A percentile compares a stretch with the other conserved stretches of the same genome.
Evolutionary conservation across 2,329 filamentous ascomycete genomes (phyloP).

Genomic region (Venturia oleaginea): DNA sequence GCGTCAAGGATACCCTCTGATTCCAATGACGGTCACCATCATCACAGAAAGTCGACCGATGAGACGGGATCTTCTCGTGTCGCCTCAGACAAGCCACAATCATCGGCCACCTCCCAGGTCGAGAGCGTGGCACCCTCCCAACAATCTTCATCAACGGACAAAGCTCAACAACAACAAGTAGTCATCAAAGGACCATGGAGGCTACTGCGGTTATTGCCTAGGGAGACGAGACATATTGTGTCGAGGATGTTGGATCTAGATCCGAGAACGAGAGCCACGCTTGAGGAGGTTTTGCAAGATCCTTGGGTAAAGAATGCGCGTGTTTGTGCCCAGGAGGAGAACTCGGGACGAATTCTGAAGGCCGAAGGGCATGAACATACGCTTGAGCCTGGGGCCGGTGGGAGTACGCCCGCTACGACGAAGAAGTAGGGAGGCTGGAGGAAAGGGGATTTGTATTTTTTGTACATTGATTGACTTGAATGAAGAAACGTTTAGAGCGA

Average conservation of each 20-base stretch:
- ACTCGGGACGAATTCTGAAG: constrained; percentile 61
- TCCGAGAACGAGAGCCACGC: constrained; percentile 70
- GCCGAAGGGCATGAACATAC: constrained; percentile 76
- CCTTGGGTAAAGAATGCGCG: constrained; percentile 57
- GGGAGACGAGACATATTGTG: constrained; percentile 84
- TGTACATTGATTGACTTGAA: not conserved
- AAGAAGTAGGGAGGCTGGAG: not conserved
- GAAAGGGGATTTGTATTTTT: not conserved
- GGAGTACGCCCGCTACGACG: not conserved
- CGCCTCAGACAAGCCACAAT: not conserved
- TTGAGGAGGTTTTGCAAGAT: constrained; percentile 79
- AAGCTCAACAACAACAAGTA: constrained; percentile 24
- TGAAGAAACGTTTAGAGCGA: not conserved
- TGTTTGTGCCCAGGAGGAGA: constrained; percentile 43
- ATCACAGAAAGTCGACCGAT: constrained; percentile 1
- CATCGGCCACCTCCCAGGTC: not conserved
- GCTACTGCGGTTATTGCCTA: constrained; percentile 73
- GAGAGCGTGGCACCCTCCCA: constrained; percentile 15
- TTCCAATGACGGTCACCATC: constrained; percentile 19
- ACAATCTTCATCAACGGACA: constrained; percentile 42
- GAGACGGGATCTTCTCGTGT: not conserved
- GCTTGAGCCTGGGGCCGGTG: constrained; percentile 53
- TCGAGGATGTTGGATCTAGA: constrained; percentile 87
- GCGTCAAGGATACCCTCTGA: constrained; percentile 26
- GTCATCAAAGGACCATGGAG: constrained; percentile 90